phyloP scores from a whole-genome alignment of 1,139 yeast species.

The Ogataea hybrid region DNA sequence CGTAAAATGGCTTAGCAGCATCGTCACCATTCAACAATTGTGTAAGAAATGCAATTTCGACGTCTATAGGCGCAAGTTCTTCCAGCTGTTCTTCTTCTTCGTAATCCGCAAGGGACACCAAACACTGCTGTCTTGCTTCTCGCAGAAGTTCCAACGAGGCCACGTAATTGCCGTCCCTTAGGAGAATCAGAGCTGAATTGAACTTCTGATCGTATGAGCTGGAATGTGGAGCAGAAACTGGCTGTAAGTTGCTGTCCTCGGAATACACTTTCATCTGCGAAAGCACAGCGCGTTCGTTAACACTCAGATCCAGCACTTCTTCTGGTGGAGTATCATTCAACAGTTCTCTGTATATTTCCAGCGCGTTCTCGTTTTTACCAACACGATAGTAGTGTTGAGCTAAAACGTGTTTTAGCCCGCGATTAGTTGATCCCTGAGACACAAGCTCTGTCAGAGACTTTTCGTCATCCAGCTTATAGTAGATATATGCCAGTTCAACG shows the following conservation, averaged over 20 bases:
- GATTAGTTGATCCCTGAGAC: slow-evolving; percentile 29
- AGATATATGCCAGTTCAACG: slow-evolving; percentile 66
- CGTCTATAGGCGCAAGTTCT: slow-evolving; percentile 60
- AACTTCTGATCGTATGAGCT: slow-evolving; percentile 56
- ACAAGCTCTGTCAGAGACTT: slow-evolving; percentile 38
- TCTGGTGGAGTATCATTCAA: slow-evolving; percentile 27
- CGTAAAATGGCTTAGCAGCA: slow-evolving; percentile 44
- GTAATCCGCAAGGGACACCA: slow-evolving; percentile 39
- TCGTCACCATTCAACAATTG: slow-evolving; percentile 44
- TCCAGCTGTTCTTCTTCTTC: slow-evolving; percentile 37
- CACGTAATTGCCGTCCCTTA: slow-evolving; percentile 44
- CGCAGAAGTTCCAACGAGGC: slow-evolving; percentile 48
- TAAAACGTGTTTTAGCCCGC: slow-evolving; percentile 69
- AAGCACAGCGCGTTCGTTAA: slow-evolving; percentile 67
- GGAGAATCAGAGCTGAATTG: slow-evolving; percentile 61
- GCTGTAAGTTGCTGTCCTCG: not conserved
- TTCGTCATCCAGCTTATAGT: slow-evolving; percentile 60
- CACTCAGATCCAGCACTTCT: slow-evolving; percentile 56
- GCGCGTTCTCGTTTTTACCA: slow-evolving; percentile 58
- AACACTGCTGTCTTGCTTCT: slow-evolving; percentile 47
- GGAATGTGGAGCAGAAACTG: slow-evolving; percentile 6
- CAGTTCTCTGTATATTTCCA: slow-evolving; percentile 52
- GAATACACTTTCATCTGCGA: slow-evolving; percentile 42
- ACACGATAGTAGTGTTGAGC: slow-evolving; percentile 78
- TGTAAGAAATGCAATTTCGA: slow-evolving; percentile 69